Evolutionary conservation across 2,329 filamentous ascomycete genomes (phyloP), one percentile per base, ranked within the genome.

Genomic region (Neofusicoccum cordaticola): DNA sequence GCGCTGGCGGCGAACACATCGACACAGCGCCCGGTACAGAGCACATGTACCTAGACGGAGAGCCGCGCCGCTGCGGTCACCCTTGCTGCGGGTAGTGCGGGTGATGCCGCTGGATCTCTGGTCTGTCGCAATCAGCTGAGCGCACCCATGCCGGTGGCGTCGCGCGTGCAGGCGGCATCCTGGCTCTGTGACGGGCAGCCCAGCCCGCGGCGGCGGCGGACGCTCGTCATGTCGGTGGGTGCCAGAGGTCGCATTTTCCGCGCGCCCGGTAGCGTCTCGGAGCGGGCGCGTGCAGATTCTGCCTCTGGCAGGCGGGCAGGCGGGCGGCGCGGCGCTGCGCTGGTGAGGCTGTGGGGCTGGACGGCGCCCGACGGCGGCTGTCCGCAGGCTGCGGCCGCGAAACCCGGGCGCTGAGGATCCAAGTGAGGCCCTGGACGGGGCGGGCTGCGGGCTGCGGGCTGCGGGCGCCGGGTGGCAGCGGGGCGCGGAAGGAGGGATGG

Each of bases 61-160:
- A 60, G 56, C 56, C 56, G 56, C 56, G 56, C 56, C 56, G 56
- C 41, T 60, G 56, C 56, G 56, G 56, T 60, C 56, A 60, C 56
- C 56, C 56, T 47, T 60, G 56, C 56, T 60, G 56, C 50, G 61
- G 61, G 61, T 63, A 53, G 34, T 63, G 61, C 61, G 61, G 61
- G 61, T 41, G 41, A 52, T 63, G 48, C 62, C 62, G 62, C 62
- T 64, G 62, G 41, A 56, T 56, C 48, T 63, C 47, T 50, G 17
- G 52, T 31, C 45, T 41, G 51, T 58, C 44, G 52, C 50, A 58
- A 58, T 58, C 51, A 64, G 62, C 50, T 64, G 62, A 64, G 51
- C 42, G 50, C 27, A 63, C 45, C 62, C 62, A 57, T 64, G 52
- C 42, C 11, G 52, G 51, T 57, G 62, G 62, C 52, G 62, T 47